Evolutionary conservation across 1,284 basidiomycete species (phyloP), one percentile per base, ranked within the genome.

Genomic region (Blastosporella zonata): DNA sequence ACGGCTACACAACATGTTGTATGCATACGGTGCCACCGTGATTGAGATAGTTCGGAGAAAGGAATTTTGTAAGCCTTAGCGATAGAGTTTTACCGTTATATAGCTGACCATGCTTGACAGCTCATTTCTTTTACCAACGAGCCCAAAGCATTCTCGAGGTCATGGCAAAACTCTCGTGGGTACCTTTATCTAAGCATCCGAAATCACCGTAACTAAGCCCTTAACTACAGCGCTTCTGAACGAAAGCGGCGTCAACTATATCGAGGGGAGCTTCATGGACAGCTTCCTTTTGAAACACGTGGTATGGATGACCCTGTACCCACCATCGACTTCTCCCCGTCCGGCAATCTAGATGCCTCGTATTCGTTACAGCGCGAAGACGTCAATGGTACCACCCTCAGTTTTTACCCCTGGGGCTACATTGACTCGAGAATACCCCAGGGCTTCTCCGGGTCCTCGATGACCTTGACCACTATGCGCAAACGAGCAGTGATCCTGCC

Each of bases 11-110:
- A 85, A 81, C 49, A 90, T 98, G 80, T 69, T 96, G 0, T 94
- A 93, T 62, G 93, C 92, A 0, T 99, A 99, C 65, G 90, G 92
- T 0, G 90, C 93, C 1, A 93, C 94, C 0, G 78, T 97, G 1
- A 78, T 96, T 9, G 96, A 99, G 67, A 84, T 96, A 29, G 89
- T 96, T 0, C 75, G 95, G 47, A 73, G 96, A 46, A 89, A 90
- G 54, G 92, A 96, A 63, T 97, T 96, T 65, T 77, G 87, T 82
- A 55, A 69, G 78, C 65, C 47, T 28, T 12, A 36, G 34, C 33
- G 1, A 48, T 38, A 20, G 23, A 4, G 6, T 28, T 15, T 18
- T 9, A n/a, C 20, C 13, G 17, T 33, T 22, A 18, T 35, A n/a
- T 25, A n/a, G 9, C 12, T 23, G n/a, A 13, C 25, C 35, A 6